Evolutionary conservation across 352 stramenopile genomes (phyloP).

Genomic region (Globisporangium takayamanum): DNA sequence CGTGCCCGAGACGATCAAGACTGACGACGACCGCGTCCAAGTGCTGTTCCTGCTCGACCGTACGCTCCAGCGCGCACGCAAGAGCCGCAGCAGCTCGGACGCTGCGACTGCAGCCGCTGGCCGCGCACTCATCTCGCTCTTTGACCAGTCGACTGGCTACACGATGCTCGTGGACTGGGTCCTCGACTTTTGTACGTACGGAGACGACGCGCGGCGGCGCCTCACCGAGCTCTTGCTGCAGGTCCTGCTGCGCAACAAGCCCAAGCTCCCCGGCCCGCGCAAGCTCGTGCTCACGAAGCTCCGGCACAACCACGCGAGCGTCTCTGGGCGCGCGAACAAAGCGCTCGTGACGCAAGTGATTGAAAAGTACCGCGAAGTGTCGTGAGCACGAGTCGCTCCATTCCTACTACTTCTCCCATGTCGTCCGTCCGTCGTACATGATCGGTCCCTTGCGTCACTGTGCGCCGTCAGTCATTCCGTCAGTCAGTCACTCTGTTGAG

Average conservation of each 20-base stretch:
- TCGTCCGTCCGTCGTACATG: neutral
- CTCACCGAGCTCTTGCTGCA: conserved; percentile 48
- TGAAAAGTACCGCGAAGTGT: conserved; percentile 25
- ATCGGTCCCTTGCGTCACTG: too few species aligned
- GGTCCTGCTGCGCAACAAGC: conserved; percentile 46
- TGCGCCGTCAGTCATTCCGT: too few species aligned
- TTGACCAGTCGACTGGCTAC: conserved; percentile 57
- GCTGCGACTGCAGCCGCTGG: conserved; percentile 1
- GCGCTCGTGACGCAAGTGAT: conserved; percentile 33
- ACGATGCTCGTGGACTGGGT: conserved; percentile 56
- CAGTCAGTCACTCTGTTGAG: too few species aligned
- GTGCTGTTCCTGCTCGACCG: conserved; percentile 51
- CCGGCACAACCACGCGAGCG: conserved; percentile 17
- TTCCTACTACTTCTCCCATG: neutral
- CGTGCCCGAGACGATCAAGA: conserved; percentile 29
- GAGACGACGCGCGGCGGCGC: conserved; percentile 37
- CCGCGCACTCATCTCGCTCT: conserved; percentile 27
- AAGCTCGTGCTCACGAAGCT: conserved; percentile 31
- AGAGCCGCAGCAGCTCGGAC: conserved; percentile 2
- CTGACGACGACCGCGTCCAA: conserved; percentile 45
- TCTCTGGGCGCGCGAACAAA: conserved; percentile 40
- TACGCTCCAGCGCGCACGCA: conserved; percentile 25
- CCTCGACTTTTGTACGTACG: conserved; percentile 31
- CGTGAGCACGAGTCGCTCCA: conserved; percentile 3
- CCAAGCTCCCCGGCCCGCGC: conserved; percentile 33